Conservation (phyloP, 1,284 basidiomycete species). For the Crucibulum cyathiforme region DNA sequence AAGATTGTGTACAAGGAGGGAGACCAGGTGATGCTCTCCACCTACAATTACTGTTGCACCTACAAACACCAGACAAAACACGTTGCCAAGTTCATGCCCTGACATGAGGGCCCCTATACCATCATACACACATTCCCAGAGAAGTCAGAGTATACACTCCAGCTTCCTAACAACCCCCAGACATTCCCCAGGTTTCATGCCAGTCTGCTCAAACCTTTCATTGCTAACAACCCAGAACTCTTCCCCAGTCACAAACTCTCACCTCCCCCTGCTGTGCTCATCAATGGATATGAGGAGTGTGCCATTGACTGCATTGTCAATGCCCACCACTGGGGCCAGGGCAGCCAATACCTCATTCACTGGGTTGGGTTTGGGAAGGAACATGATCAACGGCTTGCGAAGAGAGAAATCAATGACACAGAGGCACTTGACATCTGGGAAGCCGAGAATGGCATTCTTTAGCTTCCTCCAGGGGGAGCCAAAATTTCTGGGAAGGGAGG, state of each 20-base stretch:
- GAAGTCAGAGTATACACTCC: slow-evolving; percentile 20
- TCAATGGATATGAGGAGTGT: slow-evolving; percentile 24
- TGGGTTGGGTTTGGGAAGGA: slow-evolving; percentile 16
- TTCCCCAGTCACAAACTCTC: slow-evolving; percentile 21
- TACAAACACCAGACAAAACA: slow-evolving; percentile 7
- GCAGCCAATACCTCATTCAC: slow-evolving; percentile 16
- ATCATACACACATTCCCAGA: not conserved
- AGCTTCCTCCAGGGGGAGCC: not conserved
- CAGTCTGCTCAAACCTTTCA: slow-evolving; percentile 13
- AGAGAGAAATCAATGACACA: slow-evolving; percentile 18
- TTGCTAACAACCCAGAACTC: not conserved
- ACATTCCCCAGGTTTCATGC: slow-evolving; percentile 24
- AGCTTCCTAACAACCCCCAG: slow-evolving; percentile 24
- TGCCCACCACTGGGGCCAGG: slow-evolving; percentile 13
- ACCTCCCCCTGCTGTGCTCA: slow-evolving; percentile 13
- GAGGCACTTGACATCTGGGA: slow-evolving; percentile 29
- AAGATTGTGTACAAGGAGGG: slow-evolving; percentile 15
- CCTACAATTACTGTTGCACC: not conserved
- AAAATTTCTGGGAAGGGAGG: not conserved
- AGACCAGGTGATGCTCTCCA: slow-evolving; percentile 34
- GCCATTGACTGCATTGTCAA: slow-evolving; percentile 32
- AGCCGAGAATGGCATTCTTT: not conserved
- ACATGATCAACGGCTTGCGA: slow-evolving; percentile 28
- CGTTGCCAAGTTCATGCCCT: slow-evolving; percentile 21
- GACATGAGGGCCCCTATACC: slow-evolving; percentile 16